Conservation (phyloP, 345 rosid species). For the Brassica cretica region DNA sequence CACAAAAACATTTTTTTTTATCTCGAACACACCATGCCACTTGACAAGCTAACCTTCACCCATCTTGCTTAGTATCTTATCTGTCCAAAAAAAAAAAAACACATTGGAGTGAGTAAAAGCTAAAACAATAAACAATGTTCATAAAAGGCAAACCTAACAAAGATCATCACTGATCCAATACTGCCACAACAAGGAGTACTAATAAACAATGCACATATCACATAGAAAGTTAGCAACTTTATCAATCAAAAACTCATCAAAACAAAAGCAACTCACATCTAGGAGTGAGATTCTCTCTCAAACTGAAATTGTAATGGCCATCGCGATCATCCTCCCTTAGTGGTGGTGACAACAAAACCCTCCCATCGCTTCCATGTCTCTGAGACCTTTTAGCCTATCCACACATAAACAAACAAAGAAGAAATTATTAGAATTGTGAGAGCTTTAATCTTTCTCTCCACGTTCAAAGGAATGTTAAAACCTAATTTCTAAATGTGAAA, state of each 20-base stretch:
- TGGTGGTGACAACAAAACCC: constrained; percentile 53
- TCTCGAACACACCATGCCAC: constrained; percentile 57
- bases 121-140: neutral
- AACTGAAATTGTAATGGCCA: constrained; percentile 65
- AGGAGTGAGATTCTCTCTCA: constrained; percentile 75
- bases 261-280: constrained; percentile 52
- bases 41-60: constrained; percentile 84
- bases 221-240: constrained; percentile 2
- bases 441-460: too few relatives aligned
- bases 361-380: constrained; percentile 39
- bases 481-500: neutral
- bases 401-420: neutral
- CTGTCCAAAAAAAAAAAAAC: constrained; percentile 37
- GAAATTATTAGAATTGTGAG: neutral
- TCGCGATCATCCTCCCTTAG: constrained; percentile 66
- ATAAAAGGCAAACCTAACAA: neutral
- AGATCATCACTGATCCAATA: neutral
- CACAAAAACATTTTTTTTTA: constrained; percentile 49
- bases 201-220: neutral
- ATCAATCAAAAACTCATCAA: neutral
- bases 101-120: neutral
- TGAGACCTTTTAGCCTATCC: constrained; percentile 49
- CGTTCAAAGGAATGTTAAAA: neutral
- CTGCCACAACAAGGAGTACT: neutral
- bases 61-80: constrained; percentile 76